Conservation (phyloP, 805 yeast genomes). For the Nakazawaea wickerhamii region DNA sequence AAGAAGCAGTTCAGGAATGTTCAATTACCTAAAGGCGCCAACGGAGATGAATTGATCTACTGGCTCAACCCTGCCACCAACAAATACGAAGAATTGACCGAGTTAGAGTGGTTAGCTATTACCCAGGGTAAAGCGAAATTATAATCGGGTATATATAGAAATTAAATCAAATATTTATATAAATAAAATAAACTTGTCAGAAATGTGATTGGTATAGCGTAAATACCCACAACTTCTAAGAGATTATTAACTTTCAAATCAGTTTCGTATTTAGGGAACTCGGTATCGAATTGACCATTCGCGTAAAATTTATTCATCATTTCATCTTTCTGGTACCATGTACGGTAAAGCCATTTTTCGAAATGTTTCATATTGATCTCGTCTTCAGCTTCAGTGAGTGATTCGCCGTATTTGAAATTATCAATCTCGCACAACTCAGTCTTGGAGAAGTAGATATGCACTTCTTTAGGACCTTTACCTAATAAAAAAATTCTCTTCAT, state of each 20-base stretch:
- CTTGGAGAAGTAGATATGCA: constrained; percentile 61
- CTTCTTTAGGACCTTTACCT: constrained; percentile 66
- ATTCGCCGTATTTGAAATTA: constrained; percentile 39
- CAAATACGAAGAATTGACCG: constrained; percentile 52
- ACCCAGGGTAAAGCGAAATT: constrained; percentile 20
- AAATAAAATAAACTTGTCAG: background rate
- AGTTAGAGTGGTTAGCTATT: constrained; percentile 45
- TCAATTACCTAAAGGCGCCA: constrained; percentile 59
- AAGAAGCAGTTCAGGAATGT: constrained; percentile 67
- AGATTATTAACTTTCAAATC: constrained; percentile 19
- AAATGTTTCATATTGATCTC: constrained; percentile 39
- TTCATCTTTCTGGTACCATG: constrained; percentile 78
- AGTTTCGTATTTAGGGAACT: constrained; percentile 16
- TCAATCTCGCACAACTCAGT: constrained; percentile 62
- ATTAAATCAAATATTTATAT: background rate
- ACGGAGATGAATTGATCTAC: constrained; percentile 56
- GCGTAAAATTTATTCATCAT: constrained; percentile 57
- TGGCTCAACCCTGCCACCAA: constrained; percentile 50
- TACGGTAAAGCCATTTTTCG: constrained; percentile 65
- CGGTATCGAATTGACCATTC: constrained; percentile 43
- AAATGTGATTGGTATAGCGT: constrained; percentile 19
- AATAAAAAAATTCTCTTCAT: constrained; percentile 55
- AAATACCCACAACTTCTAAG: constrained; percentile 24
- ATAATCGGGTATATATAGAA: constrained; percentile 7
- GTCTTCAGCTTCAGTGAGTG: constrained; percentile 38